These are phyloP conservation scores for Claviceps lovelessii DNA, from an alignment of 2,329 filamentous ascomycete genomes.

Conservation along the genomic window DNA sequence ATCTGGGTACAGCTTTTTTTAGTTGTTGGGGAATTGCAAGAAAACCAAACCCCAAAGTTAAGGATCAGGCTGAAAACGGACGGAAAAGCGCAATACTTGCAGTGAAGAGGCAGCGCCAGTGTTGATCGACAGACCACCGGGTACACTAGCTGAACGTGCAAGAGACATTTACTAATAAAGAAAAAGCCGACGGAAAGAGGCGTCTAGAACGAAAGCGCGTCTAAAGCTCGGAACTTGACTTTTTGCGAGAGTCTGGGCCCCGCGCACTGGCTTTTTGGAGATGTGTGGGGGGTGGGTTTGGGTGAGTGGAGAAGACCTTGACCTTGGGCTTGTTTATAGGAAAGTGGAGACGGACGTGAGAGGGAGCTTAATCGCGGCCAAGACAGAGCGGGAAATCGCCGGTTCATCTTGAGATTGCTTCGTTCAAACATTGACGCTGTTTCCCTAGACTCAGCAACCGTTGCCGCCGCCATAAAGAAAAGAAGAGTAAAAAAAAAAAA, in stretches of 20 bases:
- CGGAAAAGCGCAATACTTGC: constrained; percentile 14
- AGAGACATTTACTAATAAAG: constrained; percentile 26
- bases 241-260: constrained; percentile 1
- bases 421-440: background rate
- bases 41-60: background rate
- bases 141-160: constrained; percentile 44
- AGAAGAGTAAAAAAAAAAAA: background rate
- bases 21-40: background rate
- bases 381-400: constrained; percentile 15
- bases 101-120: constrained; percentile 42
- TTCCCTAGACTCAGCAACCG: background rate
- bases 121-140: constrained; percentile 49
- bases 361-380: background rate
- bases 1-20: constrained; percentile 8
- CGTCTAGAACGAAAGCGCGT: background rate
- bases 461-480: background rate
- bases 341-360: background rate
- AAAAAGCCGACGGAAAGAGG: constrained; percentile 5
- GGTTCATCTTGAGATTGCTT: constrained; percentile 10
- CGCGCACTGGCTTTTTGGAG: too few species aligned
- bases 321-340: background rate
- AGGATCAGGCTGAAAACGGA: too few species aligned
- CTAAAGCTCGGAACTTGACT: constrained; percentile 2
- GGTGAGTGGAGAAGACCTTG: too few species aligned
- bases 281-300: too few species aligned